Conservation (phyloP, 1,284 basidiomycete genomes). For the Apiotrichum veenhuisii region DNA sequence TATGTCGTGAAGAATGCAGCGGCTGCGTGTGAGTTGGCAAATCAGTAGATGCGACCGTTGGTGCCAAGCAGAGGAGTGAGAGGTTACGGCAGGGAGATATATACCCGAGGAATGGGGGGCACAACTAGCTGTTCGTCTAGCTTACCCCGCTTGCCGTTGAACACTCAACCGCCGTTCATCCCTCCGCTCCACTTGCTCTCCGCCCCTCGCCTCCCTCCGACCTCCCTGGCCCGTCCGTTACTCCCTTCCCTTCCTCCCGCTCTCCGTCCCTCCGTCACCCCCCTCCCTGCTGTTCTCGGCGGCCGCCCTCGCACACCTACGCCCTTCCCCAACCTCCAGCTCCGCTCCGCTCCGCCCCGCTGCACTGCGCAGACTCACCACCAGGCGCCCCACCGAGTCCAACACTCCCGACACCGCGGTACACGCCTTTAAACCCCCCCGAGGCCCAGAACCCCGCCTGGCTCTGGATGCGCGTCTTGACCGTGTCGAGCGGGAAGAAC, state of each 20-base stretch:
- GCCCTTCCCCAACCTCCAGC: no score
- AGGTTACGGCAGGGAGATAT: neutral
- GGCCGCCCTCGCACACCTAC: neutral
- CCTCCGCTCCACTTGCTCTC: no score
- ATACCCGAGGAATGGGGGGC: no score
- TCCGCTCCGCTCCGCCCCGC: neutral
- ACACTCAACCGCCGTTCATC: no score
- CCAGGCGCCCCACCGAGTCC: slow-evolving; percentile 94
- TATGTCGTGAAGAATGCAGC: slow-evolving; percentile 95
- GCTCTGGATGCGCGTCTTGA: slow-evolving; percentile 92
- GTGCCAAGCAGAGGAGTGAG: neutral
- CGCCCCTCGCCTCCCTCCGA: no score
- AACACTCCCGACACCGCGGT: slow-evolving; percentile 92
- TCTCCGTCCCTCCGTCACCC: no score
- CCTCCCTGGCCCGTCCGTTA: no score
- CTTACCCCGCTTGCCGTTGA: no score
- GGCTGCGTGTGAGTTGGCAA: slow-evolving; percentile 55
- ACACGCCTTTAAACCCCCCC: slow-evolving; percentile 88
- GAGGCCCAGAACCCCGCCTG: slow-evolving; percentile 77
- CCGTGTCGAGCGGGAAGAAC: slow-evolving; percentile 93
- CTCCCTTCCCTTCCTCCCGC: no score
- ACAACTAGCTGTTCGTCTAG: no score
- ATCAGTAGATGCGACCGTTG: neutral
- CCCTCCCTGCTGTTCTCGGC: no score
- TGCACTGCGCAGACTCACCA: slow-evolving; percentile 56